Evolutionary conservation across 1,284 basidiomycete genomes (phyloP), one percentile per base, ranked within the genome.

Genomic region (Melampsora occidentalis): DNA sequence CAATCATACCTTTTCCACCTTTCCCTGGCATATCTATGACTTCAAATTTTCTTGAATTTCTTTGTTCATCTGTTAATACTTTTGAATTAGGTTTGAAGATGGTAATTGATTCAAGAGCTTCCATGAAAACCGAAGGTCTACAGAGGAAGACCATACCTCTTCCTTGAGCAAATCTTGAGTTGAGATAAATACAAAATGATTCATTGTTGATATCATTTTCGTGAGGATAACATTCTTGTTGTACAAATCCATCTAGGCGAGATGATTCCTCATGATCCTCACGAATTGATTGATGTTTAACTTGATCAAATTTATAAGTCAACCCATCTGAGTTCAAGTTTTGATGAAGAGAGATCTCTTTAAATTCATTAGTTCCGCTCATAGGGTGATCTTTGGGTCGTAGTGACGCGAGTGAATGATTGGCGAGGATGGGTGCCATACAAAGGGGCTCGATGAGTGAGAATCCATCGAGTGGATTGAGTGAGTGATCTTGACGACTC

Each of bases 101-200:
- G 6, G 39, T 42, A 42, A 42, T 42, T 42, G 39, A 42, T 42
- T 1, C 14, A 16, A 57, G n/a, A n/a, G 53, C 53, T n/a, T 28
- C 7, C 28, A 22, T n/a, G 53, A 57, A 57, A 16, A 57, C 53
- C 9, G 53, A n/a, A n/a, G 53, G 53, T 22, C 53, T n/a, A 57
- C 20, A 57, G 12, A 57, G 20, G 28, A 57, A 57, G 20, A 57
- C 53, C 7, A 57, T 7, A 22, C 53, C 53, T 7, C 53, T n/a
- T 9, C 53, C 53, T 7, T 57, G n/a, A 22, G 53, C 53, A 28
- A 57, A 57, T n/a, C 7, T 28, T 22, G 53, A 57, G 20, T 57
- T 57, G 53, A 57, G 53, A 14, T 22, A 57, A 9, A 57, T 57
- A 22, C 53, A 57, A 57, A 57, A 57, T n/a, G 53, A 57, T 28